Conservation (phyloP, 1,284 basidiomycete species). For the Pyrrhoderma lamaoense region DNA sequence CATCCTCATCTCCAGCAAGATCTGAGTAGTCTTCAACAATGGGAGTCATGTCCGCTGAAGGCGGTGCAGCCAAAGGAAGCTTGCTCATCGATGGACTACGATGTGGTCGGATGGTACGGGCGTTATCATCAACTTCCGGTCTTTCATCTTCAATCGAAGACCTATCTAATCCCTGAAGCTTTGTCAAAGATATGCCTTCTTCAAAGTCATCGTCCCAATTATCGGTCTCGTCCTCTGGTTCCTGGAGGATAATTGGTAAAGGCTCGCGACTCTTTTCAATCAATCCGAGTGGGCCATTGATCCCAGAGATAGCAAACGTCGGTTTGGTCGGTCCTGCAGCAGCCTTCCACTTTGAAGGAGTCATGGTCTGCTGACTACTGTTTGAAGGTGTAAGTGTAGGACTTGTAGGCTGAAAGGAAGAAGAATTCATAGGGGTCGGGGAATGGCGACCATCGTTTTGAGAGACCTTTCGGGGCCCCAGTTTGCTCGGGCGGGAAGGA, state of each 20-base stretch:
- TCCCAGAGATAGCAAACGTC: constrained; percentile 9
- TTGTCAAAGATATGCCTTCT: constrained; percentile 82
- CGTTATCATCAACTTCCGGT: constrained; percentile 61
- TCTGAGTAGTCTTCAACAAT: constrained; percentile 91
- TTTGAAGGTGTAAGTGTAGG: constrained; percentile 26
- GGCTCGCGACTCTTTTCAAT: constrained; percentile 53
- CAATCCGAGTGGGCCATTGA: constrained; percentile 25
- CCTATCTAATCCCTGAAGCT: constrained; percentile 72
- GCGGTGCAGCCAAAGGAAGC: constrained; percentile 52
- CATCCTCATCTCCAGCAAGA: constrained; percentile 68
- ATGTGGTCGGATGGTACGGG: constrained; percentile 67
- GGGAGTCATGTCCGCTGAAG: constrained; percentile 49
- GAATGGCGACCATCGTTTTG: constrained; percentile 48
- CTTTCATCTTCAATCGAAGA: constrained; percentile 57
- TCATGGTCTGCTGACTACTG: constrained; percentile 24
- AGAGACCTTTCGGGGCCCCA: constrained; percentile 53
- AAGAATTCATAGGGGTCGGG: constrained; percentile 29
- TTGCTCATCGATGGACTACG: constrained; percentile 52
- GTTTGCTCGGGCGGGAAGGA: constrained; percentile 19
- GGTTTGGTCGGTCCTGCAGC: constrained; percentile 14
- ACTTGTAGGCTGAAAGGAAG: constrained; percentile 25
- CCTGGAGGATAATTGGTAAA: constrained; percentile 47
- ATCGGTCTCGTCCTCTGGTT: constrained; percentile 79
- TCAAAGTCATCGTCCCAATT: constrained; percentile 99
- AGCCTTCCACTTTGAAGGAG: constrained; percentile 15